phyloP scores from a whole-genome alignment of 768 basidiomycete genomes.

The Sporobolomyces phaffii region DNA sequence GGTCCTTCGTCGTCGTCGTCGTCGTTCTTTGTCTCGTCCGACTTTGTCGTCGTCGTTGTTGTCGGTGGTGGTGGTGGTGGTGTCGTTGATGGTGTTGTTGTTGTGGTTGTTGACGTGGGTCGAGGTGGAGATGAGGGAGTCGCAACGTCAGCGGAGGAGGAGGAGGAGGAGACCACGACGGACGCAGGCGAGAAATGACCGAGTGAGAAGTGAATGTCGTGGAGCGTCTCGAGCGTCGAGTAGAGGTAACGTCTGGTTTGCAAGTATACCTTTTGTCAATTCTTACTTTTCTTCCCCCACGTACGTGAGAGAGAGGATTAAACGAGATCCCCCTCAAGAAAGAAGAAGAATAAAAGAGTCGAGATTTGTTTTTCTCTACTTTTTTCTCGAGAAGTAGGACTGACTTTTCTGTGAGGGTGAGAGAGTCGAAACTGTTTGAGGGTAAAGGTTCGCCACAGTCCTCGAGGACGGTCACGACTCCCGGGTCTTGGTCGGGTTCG shows the following conservation, averaged over 20 bases:
- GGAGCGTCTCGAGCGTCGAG: conserved; percentile 16
- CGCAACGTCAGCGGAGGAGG: too few relatives aligned
- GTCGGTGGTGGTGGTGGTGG: too few relatives aligned
- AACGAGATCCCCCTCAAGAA: too few relatives aligned
- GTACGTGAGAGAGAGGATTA: too few relatives aligned
- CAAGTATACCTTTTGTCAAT: too few relatives aligned
- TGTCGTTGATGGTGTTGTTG: background rate
- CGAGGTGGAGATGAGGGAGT: background rate
- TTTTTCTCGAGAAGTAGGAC: background rate
- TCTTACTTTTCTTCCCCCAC: too few relatives aligned
- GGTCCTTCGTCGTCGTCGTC: too few relatives aligned
- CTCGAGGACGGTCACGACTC: conserved; percentile 16
- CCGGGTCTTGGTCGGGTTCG: background rate
- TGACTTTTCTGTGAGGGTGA: conserved; percentile 7
- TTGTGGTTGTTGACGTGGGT: background rate
- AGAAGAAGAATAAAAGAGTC: too few relatives aligned
- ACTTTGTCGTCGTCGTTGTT: too few relatives aligned
- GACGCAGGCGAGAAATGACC: conserved; percentile 33
- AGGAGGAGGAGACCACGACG: conserved; percentile 18
- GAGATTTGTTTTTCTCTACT: too few relatives aligned
- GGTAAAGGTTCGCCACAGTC: conserved; percentile 23
- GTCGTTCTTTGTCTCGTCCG: background rate
- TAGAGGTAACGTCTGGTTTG: conserved; percentile 16
- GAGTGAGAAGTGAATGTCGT: conserved; percentile 27
- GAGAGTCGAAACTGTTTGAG: conserved; percentile 4